A percentile compares a stretch with the other conserved stretches of the same genome.
phyloP scores from a whole-genome alignment of 2,329 filamentous ascomycete species.

The Hypomyces rosellus region DNA sequence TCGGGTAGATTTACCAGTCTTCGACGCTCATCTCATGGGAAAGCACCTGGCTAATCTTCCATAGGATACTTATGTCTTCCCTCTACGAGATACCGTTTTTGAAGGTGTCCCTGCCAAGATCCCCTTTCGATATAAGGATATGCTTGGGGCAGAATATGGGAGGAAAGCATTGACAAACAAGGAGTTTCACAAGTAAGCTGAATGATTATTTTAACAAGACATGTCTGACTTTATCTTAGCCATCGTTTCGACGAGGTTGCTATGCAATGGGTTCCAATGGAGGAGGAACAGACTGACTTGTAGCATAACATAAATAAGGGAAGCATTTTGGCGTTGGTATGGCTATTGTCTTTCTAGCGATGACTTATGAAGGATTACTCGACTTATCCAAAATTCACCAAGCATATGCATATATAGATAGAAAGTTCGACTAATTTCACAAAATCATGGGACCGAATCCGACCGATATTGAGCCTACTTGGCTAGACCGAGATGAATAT shows the following conservation, averaged over 20 bases:
- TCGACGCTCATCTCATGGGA: not conserved
- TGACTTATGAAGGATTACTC: no score
- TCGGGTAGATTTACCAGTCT: slow-evolving; percentile 26
- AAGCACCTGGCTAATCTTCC: not conserved
- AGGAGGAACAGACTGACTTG: slow-evolving; percentile 1
- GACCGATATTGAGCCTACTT: no score
- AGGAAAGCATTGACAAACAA: slow-evolving; percentile 44
- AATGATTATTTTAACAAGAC: not conserved
- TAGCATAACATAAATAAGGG: not conserved
- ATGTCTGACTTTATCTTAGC: slow-evolving; percentile 19
- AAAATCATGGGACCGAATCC: no score
- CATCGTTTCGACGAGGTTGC: slow-evolving; percentile 35
- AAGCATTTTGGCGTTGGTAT: slow-evolving; percentile 1
- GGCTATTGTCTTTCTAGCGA: not conserved
- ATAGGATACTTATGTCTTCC: slow-evolving; percentile 56
- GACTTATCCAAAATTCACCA: no score
- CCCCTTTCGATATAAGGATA: slow-evolving; percentile 54
- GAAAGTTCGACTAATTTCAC: no score
- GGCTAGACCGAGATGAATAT: no score
- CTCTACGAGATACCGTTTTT: slow-evolving; percentile 61
- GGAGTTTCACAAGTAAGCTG: slow-evolving; percentile 45
- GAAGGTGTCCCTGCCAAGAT: slow-evolving; percentile 62
- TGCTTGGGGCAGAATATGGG: slow-evolving; percentile 53
- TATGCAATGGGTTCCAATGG: slow-evolving; percentile 25
- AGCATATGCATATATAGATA: no score